Base-by-base conservation (phyloP, 306 rosid genomes). In the Quercus alba region DNA sequence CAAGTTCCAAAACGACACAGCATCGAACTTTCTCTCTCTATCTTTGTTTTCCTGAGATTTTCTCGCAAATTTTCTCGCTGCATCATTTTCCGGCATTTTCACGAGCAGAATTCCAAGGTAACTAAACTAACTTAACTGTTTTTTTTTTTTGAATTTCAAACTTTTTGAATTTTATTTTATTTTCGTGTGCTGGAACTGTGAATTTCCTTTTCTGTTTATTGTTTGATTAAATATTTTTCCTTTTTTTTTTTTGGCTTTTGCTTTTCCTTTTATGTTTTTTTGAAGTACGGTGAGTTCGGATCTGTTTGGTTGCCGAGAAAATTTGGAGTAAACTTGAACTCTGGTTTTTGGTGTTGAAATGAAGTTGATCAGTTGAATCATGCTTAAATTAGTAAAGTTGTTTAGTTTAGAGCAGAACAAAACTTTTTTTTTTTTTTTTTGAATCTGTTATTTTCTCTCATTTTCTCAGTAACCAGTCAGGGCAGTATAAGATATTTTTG, bases 41-140 rank as follows among this genome's bases (percentile, higher is more conserved):
- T 41, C 46, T 41, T 8, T 41, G 46, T 41, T 41, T 41, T 3
- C 11, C 12, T 41, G 46, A 17, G 70, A 31, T 30, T 41, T 59
- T 66, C 33, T 49, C 74, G 25, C 66, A 3, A 38, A 75, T 41
- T 61, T 75, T 57, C 28, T 49, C 19, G 73, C 54, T 10, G 54
- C 15, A n/a, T 25, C 73, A 57, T 78, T 84, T 73, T 87, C 83
- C 81, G 86, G 84, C 90, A 86, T 85, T 90, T 77, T 82, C 73
- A 80, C 77, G 58, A 31, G 74, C 56, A 80, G 77, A 83, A 57
- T 73, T 80, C 85, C 62, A 77, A 75, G 92, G 91, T 94, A 75
- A 84, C 15, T 20, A 63, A 63, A 21, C 35, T 20, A 63, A 21
- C 28, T 76, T 81, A 58, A 64, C 54, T 9, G 52, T 61, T 28